Base-by-base conservation (phyloP, 2,329 filamentous ascomycete genomes). In the Elsinoe batatas region DNA sequence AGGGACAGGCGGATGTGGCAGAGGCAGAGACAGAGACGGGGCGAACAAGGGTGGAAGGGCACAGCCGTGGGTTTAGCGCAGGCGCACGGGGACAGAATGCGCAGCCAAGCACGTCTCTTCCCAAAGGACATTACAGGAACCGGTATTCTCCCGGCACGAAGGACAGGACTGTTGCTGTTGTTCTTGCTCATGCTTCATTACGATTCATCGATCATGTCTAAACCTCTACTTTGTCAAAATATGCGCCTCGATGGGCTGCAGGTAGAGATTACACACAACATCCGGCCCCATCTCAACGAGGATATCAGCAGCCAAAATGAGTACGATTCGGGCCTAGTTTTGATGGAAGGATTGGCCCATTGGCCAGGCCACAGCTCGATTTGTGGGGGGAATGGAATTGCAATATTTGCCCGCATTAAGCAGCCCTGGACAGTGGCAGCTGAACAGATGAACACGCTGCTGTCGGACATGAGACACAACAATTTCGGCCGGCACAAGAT, bases 401-500 rank as follows among this genome's bases (percentile, higher is more conserved):
- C 46, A 50, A 50, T 50, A 50, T 36, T 50, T 44, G 40, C 40
- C 15, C 15, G 15, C 15, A n/a, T 5, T n/a, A n/a, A n/a, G 36
- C 36, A 38, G 36, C 26, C 26, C 26, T 30, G 26, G 26, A 30
- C 26, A 30, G 11, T 38, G 36, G 13, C 36, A 38, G n/a, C 40
- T 44, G 5, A 35, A 17, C 18, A 33, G 18, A 50, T 38, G 32
- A 37, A 32, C 26, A 32, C 20, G 37, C 32, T 22, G 26, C 17
- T 35, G 26, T 38, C 35, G 47, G 47, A 51, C 17, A 51, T 51
- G 47, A 51, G 47, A 51, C 47, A 51, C 32, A 26, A 51, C 33
- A 51, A 51, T 51, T 33, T 51, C 47, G 47, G 47, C 10, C 32
- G 32, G 26, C 32, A 36, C 35, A 10, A 35, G 15, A 33, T n/a